Percentiles rank a stretch among this genome's conserved stretches.
Evolutionary conservation across 176 grass and related monocot species (phyloP).

Genomic region (Urochloa ruziziensis): DNA sequence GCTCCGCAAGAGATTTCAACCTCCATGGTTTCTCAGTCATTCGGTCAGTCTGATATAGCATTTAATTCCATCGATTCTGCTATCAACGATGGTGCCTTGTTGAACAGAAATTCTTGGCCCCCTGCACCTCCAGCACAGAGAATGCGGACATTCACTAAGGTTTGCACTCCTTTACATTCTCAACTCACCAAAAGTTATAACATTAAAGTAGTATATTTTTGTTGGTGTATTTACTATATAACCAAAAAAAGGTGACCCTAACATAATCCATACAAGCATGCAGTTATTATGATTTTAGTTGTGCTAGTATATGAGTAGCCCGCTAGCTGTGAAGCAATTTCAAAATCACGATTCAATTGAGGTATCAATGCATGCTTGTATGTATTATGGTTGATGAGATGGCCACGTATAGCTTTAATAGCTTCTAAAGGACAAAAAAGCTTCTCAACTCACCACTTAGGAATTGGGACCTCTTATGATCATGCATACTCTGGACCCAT

Average conservation of each 20-base stretch:
- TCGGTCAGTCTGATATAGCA: slow-evolving; percentile 85
- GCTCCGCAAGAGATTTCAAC: slow-evolving; percentile 88
- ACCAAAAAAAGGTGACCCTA: no score
- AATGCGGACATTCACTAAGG: slow-evolving; percentile 97
- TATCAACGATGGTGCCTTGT: slow-evolving; percentile 74
- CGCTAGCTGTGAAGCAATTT: background rate
- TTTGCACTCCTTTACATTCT: slow-evolving; percentile 29
- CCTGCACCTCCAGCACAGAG: slow-evolving; percentile 55
- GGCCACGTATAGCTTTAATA: slow-evolving; percentile 30
- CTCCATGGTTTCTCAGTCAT: slow-evolving; percentile 97
- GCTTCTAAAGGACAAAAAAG: slow-evolving; percentile 19
- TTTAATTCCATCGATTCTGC: slow-evolving; percentile 97
- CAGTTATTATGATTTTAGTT: background rate
- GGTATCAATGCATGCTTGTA: background rate
- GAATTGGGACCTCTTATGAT: slow-evolving; percentile 3
- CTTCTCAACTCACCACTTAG: no score
- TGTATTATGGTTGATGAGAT: slow-evolving; percentile 29
- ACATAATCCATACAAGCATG: no score
- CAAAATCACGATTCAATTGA: background rate
- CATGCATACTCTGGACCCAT: slow-evolving; percentile 21
- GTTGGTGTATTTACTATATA: slow-evolving; percentile 2
- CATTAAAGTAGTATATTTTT: slow-evolving; percentile 17
- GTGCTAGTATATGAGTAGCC: background rate
- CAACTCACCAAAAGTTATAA: background rate
- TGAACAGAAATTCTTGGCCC: slow-evolving; percentile 83